Percentiles rank a stretch among this genome's conserved stretches.
Conservation (phyloP, 2,329 filamentous ascomycete species). For the Alternaria novae-zelandiae region DNA sequence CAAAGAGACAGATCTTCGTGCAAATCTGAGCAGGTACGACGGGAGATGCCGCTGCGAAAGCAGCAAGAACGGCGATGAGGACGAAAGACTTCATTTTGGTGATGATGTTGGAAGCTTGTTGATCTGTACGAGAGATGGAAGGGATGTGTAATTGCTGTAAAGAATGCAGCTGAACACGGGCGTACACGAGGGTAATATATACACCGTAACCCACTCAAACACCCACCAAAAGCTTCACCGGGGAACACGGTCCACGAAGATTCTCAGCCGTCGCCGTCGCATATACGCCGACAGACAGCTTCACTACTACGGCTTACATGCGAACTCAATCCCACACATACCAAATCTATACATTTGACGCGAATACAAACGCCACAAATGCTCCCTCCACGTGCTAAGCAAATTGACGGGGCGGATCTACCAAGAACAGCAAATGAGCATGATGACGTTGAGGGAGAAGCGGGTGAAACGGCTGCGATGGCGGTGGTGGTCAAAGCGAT, state of each 20-base stretch:
- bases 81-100: neutral
- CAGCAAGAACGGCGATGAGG: neutral
- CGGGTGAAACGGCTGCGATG: neutral
- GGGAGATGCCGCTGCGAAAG: neutral
- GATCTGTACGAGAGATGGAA: neutral
- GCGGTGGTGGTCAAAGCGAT: neutral
- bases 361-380: neutral
- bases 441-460: neutral
- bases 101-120: neutral
- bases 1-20: neutral
- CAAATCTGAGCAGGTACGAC: neutral
- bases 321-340: neutral
- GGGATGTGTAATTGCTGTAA: neutral
- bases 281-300: neutral
- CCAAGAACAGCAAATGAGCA: neutral
- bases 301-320: neutral
- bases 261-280: neutral
- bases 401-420: neutral
- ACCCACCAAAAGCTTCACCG: neutral
- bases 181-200: neutral
- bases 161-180: neutral
- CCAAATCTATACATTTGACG: neutral
- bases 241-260: neutral
- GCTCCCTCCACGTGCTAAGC: neutral
- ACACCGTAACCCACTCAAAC: neutral